Conservation (phyloP, 768 basidiomycete genomes). For the Hericium erinaceus region DNA sequence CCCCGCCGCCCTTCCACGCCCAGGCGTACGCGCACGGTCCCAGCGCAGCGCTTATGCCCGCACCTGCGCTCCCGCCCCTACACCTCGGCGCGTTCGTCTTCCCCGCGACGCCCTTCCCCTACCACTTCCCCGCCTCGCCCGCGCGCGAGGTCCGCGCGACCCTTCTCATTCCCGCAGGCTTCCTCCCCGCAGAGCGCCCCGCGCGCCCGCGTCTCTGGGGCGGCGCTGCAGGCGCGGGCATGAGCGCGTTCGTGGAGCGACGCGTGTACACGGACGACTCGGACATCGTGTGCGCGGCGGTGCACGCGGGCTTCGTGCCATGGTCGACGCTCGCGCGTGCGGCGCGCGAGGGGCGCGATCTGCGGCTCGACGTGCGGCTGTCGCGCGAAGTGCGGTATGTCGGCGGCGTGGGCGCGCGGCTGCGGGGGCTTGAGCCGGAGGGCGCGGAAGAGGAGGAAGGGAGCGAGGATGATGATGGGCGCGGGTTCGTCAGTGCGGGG, state of each 20-base stretch:
- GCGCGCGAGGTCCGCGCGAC: conserved; percentile 24
- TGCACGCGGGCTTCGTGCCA: conserved; percentile 51
- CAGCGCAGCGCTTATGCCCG: too few relatives aligned
- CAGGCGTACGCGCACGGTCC: not conserved
- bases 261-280: conserved; percentile 74
- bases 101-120: conserved; percentile 52
- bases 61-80: conserved; percentile 15
- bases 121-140: conserved; percentile 48
- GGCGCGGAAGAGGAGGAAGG: conserved; percentile 18
- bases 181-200: conserved; percentile 48
- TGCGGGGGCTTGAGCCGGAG: conserved; percentile 10
- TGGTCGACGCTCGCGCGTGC: conserved; percentile 26
- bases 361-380: conserved; percentile 30
- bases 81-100: conserved; percentile 51
- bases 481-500: conserved; percentile 52
- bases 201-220: conserved; percentile 64
- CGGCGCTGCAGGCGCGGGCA: conserved; percentile 26
- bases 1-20: conserved; percentile 2
- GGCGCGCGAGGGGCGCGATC: conserved; percentile 16
- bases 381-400: too few relatives aligned
- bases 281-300: conserved; percentile 56
- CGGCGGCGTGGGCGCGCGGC: conserved; percentile 20
- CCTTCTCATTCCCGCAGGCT: conserved; percentile 49
- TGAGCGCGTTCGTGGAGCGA: conserved; percentile 22
- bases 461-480: conserved; percentile 34